A percentile compares a stretch with the other conserved stretches of the same genome.
phyloP scores from a whole-genome alignment of 192 early-diverging fungal species.

The Geosiphon pyriformis region DNA sequence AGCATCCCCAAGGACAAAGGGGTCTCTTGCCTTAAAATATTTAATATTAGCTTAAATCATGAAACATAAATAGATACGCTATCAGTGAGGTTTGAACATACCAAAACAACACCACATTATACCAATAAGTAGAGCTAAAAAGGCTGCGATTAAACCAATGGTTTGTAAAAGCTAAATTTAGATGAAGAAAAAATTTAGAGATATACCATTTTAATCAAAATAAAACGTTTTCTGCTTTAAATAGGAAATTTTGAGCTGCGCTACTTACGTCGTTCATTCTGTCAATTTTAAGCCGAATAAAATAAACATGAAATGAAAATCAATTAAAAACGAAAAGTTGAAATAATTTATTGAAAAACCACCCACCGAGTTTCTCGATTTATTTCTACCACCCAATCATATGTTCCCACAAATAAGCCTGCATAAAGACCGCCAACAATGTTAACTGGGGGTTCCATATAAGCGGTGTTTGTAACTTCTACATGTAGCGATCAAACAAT shows the following conservation, averaged over 20 bases:
- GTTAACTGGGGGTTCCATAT: background rate
- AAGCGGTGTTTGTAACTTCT: background rate
- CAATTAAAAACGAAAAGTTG: background rate
- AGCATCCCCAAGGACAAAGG: background rate
- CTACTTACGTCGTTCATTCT: background rate
- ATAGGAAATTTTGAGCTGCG: too few relatives aligned
- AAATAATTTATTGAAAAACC: background rate
- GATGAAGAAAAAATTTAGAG: background rate
- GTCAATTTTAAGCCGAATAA: background rate
- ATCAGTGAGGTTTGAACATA: background rate
- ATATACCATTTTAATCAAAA: background rate
- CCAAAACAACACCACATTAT: background rate
- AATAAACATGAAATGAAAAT: background rate
- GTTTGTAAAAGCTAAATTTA: background rate
- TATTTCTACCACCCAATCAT: background rate
- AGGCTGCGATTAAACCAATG: background rate
- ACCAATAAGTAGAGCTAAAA: background rate
- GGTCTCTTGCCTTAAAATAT: background rate
- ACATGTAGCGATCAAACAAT: too few relatives aligned
- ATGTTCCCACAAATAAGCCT: background rate
- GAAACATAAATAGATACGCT: background rate
- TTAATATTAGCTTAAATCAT: background rate
- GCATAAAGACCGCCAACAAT: background rate
- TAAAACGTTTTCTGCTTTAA: too few relatives aligned
- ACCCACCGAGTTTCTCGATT: background rate